Base-by-base conservation (phyloP, 371 early-diverging fungal genomes). In the Mucor irregularis region DNA sequence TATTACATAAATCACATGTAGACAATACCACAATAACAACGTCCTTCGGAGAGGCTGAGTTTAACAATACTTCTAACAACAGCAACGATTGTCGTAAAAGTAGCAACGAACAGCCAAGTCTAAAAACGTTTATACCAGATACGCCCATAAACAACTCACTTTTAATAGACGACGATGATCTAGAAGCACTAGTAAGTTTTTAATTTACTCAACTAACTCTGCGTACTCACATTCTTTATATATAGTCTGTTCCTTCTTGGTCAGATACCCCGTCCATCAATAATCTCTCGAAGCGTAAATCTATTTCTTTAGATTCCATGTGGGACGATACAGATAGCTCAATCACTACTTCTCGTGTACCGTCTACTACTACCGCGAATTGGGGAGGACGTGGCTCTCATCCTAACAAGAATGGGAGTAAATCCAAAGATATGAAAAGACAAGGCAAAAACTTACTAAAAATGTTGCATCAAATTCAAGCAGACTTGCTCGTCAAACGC, bases 381-480 rank as follows among this genome's bases (percentile, higher is more conserved):
- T n/a, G n/a, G n/a, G n/a, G n/a, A n/a, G n/a, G n/a, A n/a, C n/a
- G n/a, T n/a, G n/a, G n/a, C n/a, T n/a, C n/a, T n/a, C n/a, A n/a
- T n/a, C n/a, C n/a, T n/a, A n/a, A n/a, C n/a, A n/a, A n/a, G n/a
- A n/a, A n/a, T n/a, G n/a, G n/a, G n/a, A 30, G 50, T 34, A 37
- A 52, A 19, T 40, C 49, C 14, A 49, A 42, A 35, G 48, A 38
- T 29, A 61, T 59, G 0, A 61, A 65, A 8, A 59, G 73, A n/a
- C 58, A 58, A 22, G 62, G 62, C 35, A 67, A 56, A 42, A 71
- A 69, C 21, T 29, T 73, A 5, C 28, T 73, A 4, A 74, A 74
- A 30, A 76, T 85, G 67, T 66, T 88, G 16, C 81, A 82, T 54
- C 85, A 87, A 58, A 82, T 85, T 11, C 87, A 87, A 47, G 77